Evolutionary conservation across 1,139 yeast genomes (phyloP), one percentile per base, ranked within the genome.

Genomic region (Kodamaea alishanica): DNA sequence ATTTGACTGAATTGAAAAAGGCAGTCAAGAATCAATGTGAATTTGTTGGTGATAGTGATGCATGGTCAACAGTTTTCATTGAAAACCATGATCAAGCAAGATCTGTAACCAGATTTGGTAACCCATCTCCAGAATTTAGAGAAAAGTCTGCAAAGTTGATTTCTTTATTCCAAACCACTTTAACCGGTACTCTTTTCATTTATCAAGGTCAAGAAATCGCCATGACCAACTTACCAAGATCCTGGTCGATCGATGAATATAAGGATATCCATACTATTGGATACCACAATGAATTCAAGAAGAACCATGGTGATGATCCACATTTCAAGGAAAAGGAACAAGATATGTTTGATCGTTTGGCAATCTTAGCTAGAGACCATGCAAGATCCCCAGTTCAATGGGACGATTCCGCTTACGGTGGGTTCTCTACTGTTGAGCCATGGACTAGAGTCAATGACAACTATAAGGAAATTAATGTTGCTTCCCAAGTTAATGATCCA

Each of bases 171-270:
- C 70, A 71, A 48, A 48, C 69, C 8, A 50, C 78, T 5, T 65
- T 75, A 48, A 71, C 79, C 24, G 84, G 84, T 37, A 77, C 84
- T 6, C 60, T 77, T 42, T 78, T 67, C 56, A 58, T 78, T 31
- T 77, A 77, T 55, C 82, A 78, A 55, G 83, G 83, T 39, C 83
- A 78, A 53, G 84, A 78, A 53, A 64, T 78, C 43, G 83, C 78
- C 33, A 75, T 73, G 76, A 67, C 70, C 35, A 78, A 78, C 49
- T 56, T 74, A 29, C 70, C 73, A 30, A 48, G 56, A 38, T 52
- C 58, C 26, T 74, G 81, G 81, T 62, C 67, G 15, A 60, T 77
- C 37, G 64, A 59, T 22, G 79, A 76, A 47, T 77, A 76, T 54
- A 60, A 63, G 49, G 83, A 78, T 51, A 66, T 77, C 44, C 70